phyloP scores from a whole-genome alignment of 2,329 filamentous ascomycete genomes.

The Shiraia sp. region DNA sequence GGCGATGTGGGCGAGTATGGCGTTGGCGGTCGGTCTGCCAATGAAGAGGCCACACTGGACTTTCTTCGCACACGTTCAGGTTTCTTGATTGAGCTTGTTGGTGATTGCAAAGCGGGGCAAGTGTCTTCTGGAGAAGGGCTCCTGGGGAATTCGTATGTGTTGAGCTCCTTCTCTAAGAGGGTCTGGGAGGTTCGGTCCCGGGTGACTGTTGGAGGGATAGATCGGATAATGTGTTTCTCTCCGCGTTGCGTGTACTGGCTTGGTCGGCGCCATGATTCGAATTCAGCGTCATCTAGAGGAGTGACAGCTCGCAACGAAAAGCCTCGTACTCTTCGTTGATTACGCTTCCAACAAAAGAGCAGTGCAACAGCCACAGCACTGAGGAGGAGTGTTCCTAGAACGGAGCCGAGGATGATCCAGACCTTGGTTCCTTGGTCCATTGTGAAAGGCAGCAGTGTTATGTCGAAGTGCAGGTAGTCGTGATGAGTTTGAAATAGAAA shows the following conservation, averaged over 20 bases:
- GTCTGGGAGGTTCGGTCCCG: slow-evolving; percentile 32
- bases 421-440: slow-evolving; percentile 40
- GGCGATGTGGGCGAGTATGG: slow-evolving; percentile 44
- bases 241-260: slow-evolving; percentile 42
- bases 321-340: slow-evolving; percentile 37
- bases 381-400: slow-evolving; percentile 40
- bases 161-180: slow-evolving; percentile 42
- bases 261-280: slow-evolving; percentile 46
- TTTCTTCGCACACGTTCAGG: slow-evolving; percentile 40
- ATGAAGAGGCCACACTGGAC: slow-evolving; percentile 39
- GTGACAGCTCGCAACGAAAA: slow-evolving; percentile 45
- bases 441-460: slow-evolving; percentile 3
- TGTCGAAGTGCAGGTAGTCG: not conserved
- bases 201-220: slow-evolving; percentile 28
- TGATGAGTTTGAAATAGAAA: not conserved
- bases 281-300: slow-evolving; percentile 46
- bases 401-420: slow-evolving; percentile 43
- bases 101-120: slow-evolving; percentile 21
- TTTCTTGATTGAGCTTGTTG: slow-evolving; percentile 34
- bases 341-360: slow-evolving; percentile 40
- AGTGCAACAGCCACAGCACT: slow-evolving; percentile 28
- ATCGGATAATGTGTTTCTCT: slow-evolving; percentile 41
- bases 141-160: slow-evolving; percentile 28
- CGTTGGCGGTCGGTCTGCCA: slow-evolving; percentile 44
- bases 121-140: slow-evolving; percentile 33